Base-by-base conservation (phyloP, 2,329 filamentous ascomycete genomes). In the Beauveria asiatica region DNA sequence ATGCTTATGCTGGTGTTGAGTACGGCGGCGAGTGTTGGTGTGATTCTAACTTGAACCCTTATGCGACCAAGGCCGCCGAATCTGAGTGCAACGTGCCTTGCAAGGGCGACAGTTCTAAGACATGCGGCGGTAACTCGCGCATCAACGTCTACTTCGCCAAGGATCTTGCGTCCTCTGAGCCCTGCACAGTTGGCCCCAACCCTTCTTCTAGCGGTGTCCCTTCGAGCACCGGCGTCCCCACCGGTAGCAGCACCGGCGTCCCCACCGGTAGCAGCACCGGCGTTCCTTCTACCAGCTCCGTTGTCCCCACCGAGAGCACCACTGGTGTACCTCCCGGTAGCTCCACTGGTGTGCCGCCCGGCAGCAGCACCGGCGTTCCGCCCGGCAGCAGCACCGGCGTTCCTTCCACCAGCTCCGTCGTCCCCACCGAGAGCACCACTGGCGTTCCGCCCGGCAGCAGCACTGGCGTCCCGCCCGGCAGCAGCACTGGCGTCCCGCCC, bases 41-140 rank as follows among this genome's bases (percentile, higher is more conserved):
- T 64, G 79, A 79, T 48, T 78, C 78, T 42, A 75, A 83, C 37
- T 72, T 84, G 33, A 81, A 79, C 45, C 79, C 79, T 63, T 72
- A 73, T 56, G 78, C 75, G 2, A 63, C 62, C 37, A 66, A 72
- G 42, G 75, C 73, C 11, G 67, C 72, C 54, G 61, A 67, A n/a
- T 45, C 60, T 57, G 59, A 67, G 25, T 74, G 72, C 63, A 69
- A 71, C 46, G 66, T 65, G 57, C 64, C 67, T 11, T 75, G 74
- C 64, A 67, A 64, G n/a, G 74, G 72, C 27, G 64, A 75, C 60
- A 53, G 64, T 10, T 63, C 62, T 2, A 63, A 72, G 59, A 68
- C 61, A 23, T 76, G 74, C 59, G 74, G 73, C 59, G 74, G 73
- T 16, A 61, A 61, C 11, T 57, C 59, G 10, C 63, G 67, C n/a